Conservation (phyloP, 2,329 filamentous ascomycete genomes). For the Penicillium sp. region DNA sequence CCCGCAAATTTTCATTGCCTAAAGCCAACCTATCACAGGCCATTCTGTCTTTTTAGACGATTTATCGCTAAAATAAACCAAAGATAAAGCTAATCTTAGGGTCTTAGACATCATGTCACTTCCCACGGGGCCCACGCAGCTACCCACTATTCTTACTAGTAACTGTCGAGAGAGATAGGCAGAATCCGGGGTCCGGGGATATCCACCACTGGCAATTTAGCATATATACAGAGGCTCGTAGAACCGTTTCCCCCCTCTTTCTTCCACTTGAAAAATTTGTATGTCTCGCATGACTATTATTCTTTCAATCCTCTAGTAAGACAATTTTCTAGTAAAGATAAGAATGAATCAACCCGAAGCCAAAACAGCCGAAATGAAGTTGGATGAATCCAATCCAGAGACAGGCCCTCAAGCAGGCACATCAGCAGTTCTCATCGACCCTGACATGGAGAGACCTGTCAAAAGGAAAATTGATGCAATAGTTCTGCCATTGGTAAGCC, state of each 20-base stretch:
- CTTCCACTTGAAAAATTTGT: neutral
- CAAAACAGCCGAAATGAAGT: neutral
- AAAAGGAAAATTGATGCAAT: conserved; percentile 27
- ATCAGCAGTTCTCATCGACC: neutral
- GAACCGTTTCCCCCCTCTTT: neutral
- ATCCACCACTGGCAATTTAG: neutral
- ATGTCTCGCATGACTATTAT: neutral
- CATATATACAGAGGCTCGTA: neutral
- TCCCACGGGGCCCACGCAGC: neutral
- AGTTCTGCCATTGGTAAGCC: conserved; percentile 27
- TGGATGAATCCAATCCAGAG: neutral
- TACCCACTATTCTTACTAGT: neutral
- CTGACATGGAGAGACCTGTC: conserved; percentile 24
- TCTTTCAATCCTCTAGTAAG: neutral
- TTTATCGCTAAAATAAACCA: neutral
- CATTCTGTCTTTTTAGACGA: neutral
- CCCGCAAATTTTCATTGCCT: neutral
- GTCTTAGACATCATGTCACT: neutral
- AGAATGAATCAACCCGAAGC: neutral
- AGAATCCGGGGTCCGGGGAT: neutral
- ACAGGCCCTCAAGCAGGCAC: neutral
- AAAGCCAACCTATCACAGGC: neutral
- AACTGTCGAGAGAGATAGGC: neutral
- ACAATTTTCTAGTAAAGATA: neutral
- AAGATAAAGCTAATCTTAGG: neutral